Evolutionary conservation across 148 eudicot genomes (phyloP), one percentile per base, ranked within the genome.

Genomic region (Arbutus unedo): DNA sequence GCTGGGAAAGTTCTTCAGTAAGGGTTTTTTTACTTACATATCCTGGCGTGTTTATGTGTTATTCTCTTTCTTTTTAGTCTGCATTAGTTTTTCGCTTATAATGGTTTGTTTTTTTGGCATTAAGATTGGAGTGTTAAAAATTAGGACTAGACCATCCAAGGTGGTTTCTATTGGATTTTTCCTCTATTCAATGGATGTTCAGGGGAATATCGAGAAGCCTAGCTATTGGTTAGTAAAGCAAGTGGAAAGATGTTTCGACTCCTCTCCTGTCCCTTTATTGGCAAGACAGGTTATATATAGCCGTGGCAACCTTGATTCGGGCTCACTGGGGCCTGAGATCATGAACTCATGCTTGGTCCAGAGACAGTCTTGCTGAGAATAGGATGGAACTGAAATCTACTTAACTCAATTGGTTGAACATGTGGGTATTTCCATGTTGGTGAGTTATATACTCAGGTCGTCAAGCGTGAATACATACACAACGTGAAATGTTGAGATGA

Each of bases 1-100:
- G 95, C 93, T 82, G 95, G 95, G 71, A 88, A 87, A 87, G 85
- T 55, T 44, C 88, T 92, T 31, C 83, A 79, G 95, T 92, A 83
- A 77, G 87, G 74, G 55, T 74, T 83, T 44, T 54, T 70, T 66
- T 23, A 47, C 76, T 18, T 45, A 14, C 67, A 15, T 21, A 3
- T 68, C 54, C 43, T 48, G n/a, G 19, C 70, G 25, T 70, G 14
- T 53, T 66, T 15, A 2, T 49, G 4, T 51, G 74, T 21, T 79
- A 0, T 66, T 25, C 62, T 44, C 43, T 75, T 45, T 7, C 49
- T 71, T 41, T 31, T 50, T 23, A 48, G 62, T 18, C 80, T 49
- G 70, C 54, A 49, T 38, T 3, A 2, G 8, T 5, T 9, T n/a
- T 78, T 45, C 54, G 1, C 10, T 23, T 3, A 10, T 18, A 14